These are phyloP conservation scores for Termitomyces sp. DNA, from an alignment of 768 basidiomycete genomes.

Conservation along the genomic window DNA sequence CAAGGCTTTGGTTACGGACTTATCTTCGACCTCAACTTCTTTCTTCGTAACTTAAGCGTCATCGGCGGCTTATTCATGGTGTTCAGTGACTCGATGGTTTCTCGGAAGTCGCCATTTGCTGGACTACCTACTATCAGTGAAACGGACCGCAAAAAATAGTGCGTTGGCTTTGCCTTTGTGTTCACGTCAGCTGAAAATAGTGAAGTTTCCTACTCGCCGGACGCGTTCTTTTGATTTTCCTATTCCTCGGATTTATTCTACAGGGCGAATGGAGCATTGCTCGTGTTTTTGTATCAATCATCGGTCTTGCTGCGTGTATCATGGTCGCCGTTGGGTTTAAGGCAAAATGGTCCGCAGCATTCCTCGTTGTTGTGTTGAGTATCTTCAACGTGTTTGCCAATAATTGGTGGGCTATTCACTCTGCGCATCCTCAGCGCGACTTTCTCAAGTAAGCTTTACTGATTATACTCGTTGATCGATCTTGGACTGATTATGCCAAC, in stretches of 20 bases:
- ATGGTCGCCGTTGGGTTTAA: conserved; percentile 99
- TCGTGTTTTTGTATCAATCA: conserved; percentile 81
- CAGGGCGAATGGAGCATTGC: conserved; percentile 88
- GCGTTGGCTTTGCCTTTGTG: conserved; percentile 17
- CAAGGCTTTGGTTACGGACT: conserved; percentile 99
- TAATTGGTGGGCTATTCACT: conserved; percentile 96
- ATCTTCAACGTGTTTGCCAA: conserved; percentile 98
- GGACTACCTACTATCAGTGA: conserved; percentile 88
- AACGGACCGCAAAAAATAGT: conserved; percentile 99
- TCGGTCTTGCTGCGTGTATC: conserved; percentile 86
- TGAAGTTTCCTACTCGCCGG: conserved; percentile 93
- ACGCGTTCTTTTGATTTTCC: conserved; percentile 95
- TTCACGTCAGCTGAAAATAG: background rate
- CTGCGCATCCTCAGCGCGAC: conserved; percentile 90
- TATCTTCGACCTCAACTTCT: conserved; percentile 99
- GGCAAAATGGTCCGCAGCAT: conserved; percentile 96
- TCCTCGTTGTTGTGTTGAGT: conserved; percentile 88
- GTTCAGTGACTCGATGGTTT: conserved; percentile 92
- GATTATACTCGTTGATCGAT: background rate
- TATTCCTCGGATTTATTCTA: conserved; percentile 96
- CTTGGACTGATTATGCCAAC: conserved; percentile 16
- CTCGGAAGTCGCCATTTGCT: conserved; percentile 83
- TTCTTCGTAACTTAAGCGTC: conserved; percentile 97
- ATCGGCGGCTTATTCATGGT: conserved; percentile 99
- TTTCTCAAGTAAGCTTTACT: conserved; percentile 83